Evolutionary conservation across 768 basidiomycete genomes (phyloP), one percentile per base, ranked within the genome.

Genomic region (Pulveroboletus sp.): DNA sequence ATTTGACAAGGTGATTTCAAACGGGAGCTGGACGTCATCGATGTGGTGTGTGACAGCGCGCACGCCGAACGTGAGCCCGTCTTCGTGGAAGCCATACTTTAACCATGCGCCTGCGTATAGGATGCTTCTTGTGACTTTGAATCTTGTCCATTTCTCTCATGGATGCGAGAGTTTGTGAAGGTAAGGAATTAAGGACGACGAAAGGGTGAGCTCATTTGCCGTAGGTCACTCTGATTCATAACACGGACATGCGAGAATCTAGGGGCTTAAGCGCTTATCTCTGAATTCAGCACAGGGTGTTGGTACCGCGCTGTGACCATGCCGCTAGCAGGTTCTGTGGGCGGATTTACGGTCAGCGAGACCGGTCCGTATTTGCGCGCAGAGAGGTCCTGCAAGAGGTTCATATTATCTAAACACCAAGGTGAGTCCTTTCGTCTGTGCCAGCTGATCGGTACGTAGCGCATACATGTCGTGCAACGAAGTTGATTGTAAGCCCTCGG

Each of bases 61-160:
- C 29, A 77, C 57, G 8, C 75, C 76, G 2, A 72, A 68, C 3
- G 76, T 67, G 62, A 88, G 88, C 3, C 84, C 86, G 59, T 89
- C 89, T 67, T 90, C 87, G 67, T 91, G 87, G 73, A 90, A 89
- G 16, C 87, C 87, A 57, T 87, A 89, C 48, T 79, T 79, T 38
- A 82, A 74, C 72, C 84, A 90, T 21, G 87, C 87, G 10, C 86
- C 85, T 4, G 72, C 84, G 59, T 75, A 85, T 8, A 82, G 75
- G 55, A 88, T 76, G 5, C 77, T 76, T 9, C 84, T n/a, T 75
- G 39, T 58, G 74, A 57, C 79, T 78, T 66, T 90, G 87, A 47
- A 89, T 89, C 14, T 59, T 62, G 41, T 62, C 61, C 61, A 88
- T 75, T 21, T 71, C 69, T 9, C 62, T 55, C 58, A 87, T 85